phyloP scores from a whole-genome alignment of 2,329 filamentous ascomycete species.

The Zarea fungicola region DNA sequence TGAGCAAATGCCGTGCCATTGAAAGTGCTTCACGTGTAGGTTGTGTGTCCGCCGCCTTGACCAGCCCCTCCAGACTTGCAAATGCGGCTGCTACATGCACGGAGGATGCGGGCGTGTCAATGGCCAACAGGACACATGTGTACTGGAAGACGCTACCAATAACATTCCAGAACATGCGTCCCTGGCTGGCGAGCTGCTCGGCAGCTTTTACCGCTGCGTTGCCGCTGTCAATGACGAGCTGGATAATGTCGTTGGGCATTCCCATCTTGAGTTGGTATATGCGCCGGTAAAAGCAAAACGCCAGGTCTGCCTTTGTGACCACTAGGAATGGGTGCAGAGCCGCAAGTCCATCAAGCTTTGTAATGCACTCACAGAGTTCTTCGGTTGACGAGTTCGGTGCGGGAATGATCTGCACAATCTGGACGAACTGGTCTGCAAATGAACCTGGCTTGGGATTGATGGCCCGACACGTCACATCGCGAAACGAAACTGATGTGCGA shows the following conservation, averaged over 20 bases:
- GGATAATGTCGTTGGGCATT: slow-evolving; percentile 16
- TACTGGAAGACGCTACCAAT: slow-evolving; percentile 22
- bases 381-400: slow-evolving; percentile 17
- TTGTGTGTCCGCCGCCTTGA: slow-evolving; percentile 16
- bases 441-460: slow-evolving; percentile 15
- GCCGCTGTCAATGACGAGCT: slow-evolving; percentile 16
- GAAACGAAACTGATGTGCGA: slow-evolving; percentile 18
- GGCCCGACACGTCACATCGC: slow-evolving; percentile 17
- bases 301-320: slow-evolving; percentile 19
- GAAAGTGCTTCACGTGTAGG: slow-evolving; percentile 19
- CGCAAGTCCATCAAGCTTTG: slow-evolving; percentile 13
- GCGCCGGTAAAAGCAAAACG: slow-evolving; percentile 22
- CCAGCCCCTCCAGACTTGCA: slow-evolving; percentile 17
- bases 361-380: slow-evolving; percentile 18
- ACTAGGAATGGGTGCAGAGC: slow-evolving; percentile 17
- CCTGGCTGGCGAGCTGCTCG: slow-evolving; percentile 16
- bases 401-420: slow-evolving; percentile 18
- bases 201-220: slow-evolving; percentile 17
- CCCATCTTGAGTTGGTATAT: slow-evolving; percentile 19
- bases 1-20: slow-evolving; percentile 18
- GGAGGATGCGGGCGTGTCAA: slow-evolving; percentile 17
- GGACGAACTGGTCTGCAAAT: slow-evolving; percentile 19
- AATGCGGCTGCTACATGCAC: slow-evolving; percentile 15
- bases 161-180: slow-evolving; percentile 20
- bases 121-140: slow-evolving; percentile 19